Conservation (phyloP, 2,329 filamentous ascomycete species). For the Curvularia hawaiiensis region DNA sequence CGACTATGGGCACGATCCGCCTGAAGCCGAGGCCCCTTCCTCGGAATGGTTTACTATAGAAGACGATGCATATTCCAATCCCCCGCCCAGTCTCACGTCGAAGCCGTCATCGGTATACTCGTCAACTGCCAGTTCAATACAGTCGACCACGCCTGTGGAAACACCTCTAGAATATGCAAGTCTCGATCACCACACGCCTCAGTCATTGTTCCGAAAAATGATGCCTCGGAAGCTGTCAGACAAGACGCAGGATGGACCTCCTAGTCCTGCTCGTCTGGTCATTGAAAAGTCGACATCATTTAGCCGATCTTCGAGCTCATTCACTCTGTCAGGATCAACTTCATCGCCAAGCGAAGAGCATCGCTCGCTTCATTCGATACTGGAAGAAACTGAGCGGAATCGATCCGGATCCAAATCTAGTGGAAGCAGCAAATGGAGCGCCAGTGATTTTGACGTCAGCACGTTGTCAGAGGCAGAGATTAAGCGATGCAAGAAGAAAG, state of each 20-base stretch:
- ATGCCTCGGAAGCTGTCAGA: constrained; percentile 19
- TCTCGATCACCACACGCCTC: constrained; percentile 22
- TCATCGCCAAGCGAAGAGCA: constrained; percentile 26
- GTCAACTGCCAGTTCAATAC: constrained; percentile 18
- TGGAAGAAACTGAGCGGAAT: constrained; percentile 14
- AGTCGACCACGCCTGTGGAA: constrained; percentile 17
- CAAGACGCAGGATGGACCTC: constrained; percentile 19
- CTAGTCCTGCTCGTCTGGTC: constrained; percentile 24
- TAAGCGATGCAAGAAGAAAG: constrained; percentile 53
- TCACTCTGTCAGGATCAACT: constrained; percentile 32
- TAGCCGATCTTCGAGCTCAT: constrained; percentile 41
- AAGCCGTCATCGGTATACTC: constrained; percentile 13
- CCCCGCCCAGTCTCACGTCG: constrained; percentile 19
- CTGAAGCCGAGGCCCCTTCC: constrained; percentile 21
- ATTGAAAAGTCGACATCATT: constrained; percentile 43
- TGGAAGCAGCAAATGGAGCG: constrained; percentile 44
- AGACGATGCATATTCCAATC: constrained; percentile 13
- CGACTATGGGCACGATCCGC: constrained; percentile 22
- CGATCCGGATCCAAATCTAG: constrained; percentile 25
- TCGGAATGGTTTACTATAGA: constrained; percentile 22
- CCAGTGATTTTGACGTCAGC: constrained; percentile 49
- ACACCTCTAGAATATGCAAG: constrained; percentile 17
- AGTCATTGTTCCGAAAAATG: constrained; percentile 30
- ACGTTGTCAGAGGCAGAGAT: constrained; percentile 49
- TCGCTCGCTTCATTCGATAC: constrained; percentile 17